These are phyloP conservation scores for Myxozyma geophila DNA, from an alignment of 805 yeast genomes.

Conservation along the genomic window DNA sequence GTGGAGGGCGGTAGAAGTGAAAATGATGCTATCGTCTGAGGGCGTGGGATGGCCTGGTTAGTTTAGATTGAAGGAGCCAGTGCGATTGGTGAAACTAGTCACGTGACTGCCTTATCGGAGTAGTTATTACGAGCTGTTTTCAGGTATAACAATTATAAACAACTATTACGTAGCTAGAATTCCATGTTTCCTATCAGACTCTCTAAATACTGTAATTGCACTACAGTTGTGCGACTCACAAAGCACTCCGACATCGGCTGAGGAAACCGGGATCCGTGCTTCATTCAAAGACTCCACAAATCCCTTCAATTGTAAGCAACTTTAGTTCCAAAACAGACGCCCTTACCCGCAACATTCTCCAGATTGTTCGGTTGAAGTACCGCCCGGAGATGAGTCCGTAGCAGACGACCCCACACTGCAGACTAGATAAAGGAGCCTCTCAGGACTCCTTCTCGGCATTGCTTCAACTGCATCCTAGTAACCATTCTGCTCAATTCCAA, in stretches of 20 bases:
- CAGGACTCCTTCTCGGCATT: not conserved
- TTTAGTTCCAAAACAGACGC: not conserved
- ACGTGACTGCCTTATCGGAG: no score
- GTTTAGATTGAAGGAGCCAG: no score
- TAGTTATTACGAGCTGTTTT: no score
- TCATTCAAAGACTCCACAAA: not conserved
- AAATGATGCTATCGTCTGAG: no score
- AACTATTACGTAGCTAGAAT: no score
- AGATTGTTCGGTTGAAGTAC: not conserved
- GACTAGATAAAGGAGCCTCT: not conserved
- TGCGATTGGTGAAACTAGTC: no score
- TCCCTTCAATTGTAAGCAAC: not conserved
- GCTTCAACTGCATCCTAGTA: not conserved
- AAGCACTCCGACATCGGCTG: not conserved
- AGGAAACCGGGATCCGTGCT: not conserved
- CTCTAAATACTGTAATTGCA: not conserved
- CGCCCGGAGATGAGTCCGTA: constrained; percentile 4
- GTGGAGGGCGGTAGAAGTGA: not conserved
- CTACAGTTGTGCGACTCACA: not conserved
- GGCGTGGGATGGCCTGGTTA: no score
- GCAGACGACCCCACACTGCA: constrained; percentile 6
- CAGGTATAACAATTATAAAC: no score
- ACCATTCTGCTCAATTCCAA: not conserved
- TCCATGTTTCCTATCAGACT: no score
- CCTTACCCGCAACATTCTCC: not conserved